Evolutionary conservation across 768 basidiomycete species (phyloP).

Genomic region (Trametes cingulata): DNA sequence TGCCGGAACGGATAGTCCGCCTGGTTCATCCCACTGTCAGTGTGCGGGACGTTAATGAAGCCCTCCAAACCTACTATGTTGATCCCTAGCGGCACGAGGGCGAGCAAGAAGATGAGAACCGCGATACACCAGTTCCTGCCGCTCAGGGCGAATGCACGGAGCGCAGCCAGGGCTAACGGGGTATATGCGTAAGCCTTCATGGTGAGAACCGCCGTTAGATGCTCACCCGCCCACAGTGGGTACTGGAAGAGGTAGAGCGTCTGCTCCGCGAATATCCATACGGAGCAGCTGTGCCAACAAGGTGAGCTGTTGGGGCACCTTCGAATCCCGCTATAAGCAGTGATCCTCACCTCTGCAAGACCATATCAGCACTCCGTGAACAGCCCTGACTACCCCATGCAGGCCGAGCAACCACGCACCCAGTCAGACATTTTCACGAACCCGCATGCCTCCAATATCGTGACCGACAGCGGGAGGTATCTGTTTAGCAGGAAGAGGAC

Average conservation of each 20-base stretch:
- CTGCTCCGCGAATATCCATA: neutral
- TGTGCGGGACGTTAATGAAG: no score
- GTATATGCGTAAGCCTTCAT: no score
- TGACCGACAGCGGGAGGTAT: conserved; percentile 3
- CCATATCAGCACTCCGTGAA: no score
- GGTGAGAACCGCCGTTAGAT: no score
- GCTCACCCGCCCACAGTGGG: neutral
- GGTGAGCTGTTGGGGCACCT: neutral
- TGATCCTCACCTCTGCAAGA: no score
- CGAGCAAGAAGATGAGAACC: neutral
- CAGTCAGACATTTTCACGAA: neutral
- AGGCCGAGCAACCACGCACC: neutral
- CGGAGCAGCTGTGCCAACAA: neutral
- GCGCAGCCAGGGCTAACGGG: neutral
- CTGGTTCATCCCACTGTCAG: no score
- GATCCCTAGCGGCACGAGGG: neutral
- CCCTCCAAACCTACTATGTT: neutral
- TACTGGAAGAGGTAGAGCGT: neutral
- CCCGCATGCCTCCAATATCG: neutral
- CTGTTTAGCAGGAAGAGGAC: conserved; percentile 10
- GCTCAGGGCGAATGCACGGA: neutral
- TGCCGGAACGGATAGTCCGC: neutral
- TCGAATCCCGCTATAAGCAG: no score
- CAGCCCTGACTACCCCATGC: neutral
- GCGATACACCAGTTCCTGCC: neutral